Conservation (phyloP, 192 early-diverging fungal genomes). For the Coemansia sp. region DNA sequence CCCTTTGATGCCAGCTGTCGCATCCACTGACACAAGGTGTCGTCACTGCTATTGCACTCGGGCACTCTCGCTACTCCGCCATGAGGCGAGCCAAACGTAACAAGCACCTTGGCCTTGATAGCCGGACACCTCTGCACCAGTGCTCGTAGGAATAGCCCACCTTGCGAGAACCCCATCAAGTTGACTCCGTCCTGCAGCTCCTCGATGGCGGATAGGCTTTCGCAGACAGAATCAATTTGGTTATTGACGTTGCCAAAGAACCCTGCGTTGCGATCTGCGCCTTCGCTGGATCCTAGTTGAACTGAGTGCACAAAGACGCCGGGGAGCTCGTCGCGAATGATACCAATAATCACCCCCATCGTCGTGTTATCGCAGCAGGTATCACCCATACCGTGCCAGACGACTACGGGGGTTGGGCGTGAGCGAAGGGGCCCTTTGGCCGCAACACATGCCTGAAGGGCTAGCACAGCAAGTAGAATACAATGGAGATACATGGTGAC, state of each 20-base stretch:
- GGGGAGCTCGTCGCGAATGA: constrained; percentile 55
- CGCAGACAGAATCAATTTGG: constrained; percentile 79
- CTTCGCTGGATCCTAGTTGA: constrained; percentile 60
- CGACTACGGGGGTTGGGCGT: constrained; percentile 55
- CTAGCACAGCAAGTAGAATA: background rate
- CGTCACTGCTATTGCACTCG: constrained; percentile 60
- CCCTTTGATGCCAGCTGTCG: constrained; percentile 72
- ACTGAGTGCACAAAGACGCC: constrained; percentile 78
- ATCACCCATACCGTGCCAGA: constrained; percentile 94
- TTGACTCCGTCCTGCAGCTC: constrained; percentile 78
- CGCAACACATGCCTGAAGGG: no score
- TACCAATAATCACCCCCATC: constrained; percentile 54
- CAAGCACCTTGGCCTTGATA: constrained; percentile 69
- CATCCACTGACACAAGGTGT: constrained; percentile 68
- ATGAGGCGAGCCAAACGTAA: constrained; percentile 89
- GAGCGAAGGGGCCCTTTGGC: background rate
- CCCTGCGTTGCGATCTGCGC: constrained; percentile 72
- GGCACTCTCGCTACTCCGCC: constrained; percentile 78
- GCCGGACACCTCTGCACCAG: constrained; percentile 81
- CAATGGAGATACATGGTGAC: background rate
- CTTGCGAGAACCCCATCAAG: constrained; percentile 88
- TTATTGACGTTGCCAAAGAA: constrained; percentile 86
- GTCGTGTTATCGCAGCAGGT: constrained; percentile 70
- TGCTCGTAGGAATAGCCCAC: constrained; percentile 70
- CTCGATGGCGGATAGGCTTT: constrained; percentile 56